Base-by-base conservation (phyloP, 2,329 filamentous ascomycete genomes). In the Onygenales sp. region DNA sequence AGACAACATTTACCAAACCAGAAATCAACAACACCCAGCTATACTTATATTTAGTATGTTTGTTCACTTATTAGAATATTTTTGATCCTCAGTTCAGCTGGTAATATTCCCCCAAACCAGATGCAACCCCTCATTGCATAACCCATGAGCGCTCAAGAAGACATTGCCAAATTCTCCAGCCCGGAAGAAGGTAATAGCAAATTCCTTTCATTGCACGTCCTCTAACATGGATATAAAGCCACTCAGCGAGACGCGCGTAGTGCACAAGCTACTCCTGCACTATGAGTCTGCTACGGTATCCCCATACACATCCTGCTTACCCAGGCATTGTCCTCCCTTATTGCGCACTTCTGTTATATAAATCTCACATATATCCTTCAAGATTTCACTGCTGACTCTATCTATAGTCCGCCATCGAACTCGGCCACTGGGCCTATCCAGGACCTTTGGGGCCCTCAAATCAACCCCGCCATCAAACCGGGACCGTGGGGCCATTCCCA, bases 401-500 rank as follows among this genome's bases (percentile, higher is more conserved):
- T 44, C n/a, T 21, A 51, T 51, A 51, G 49, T 38, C 7, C 36
- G 27, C n/a, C 43, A 41, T 21, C 9, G 17, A 35, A 17, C 9
- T 3, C 0, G 14, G 2, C 35, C 17, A 48, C n/a, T 33, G 9
- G n/a, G 11, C 10, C 7, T n/a, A 43, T 54, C 45, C 43, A 27
- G 14, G 43, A 5, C 21, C 11, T 32, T 47, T 3, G 51, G 36
- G 35, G n/a, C n/a, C 27, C 11, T 41, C 36, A 43, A 14, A 27
- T 38, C 36, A 54, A 27, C 43, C 33, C 46, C 21, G 8, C 46
- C 8, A 9, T 21, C 17, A 35, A 42, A 27, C 9, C 11, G 8
- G 32, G 51, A 42, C 21, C 11, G 38, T 33, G 38, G 11, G 5
- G 33, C 74, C 53, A 69, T 87, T 21, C 72, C 80, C 1, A 86